phyloP scores from a whole-genome alignment of 2,329 filamentous ascomycete genomes.

The Talaromyces sp. region DNA sequence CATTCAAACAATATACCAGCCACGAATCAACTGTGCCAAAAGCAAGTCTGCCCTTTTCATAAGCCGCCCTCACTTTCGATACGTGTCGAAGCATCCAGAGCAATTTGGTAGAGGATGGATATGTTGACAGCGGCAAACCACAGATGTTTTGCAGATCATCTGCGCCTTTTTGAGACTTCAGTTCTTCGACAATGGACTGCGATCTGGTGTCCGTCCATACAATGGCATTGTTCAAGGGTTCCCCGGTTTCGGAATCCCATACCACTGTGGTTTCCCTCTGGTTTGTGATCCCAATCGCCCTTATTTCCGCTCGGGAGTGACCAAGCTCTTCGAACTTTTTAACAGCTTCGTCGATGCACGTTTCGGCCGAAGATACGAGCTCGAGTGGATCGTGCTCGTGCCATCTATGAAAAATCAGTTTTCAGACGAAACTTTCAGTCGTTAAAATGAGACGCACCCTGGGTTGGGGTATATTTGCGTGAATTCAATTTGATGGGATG shows the following conservation, averaged over 20 bases:
- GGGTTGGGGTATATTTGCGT: conserved; percentile 76
- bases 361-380: conserved; percentile 66
- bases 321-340: conserved; percentile 62
- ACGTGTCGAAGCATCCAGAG: conserved; percentile 74
- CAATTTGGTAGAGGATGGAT: conserved; percentile 79
- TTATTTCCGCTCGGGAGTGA: conserved; percentile 60
- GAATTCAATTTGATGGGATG: conserved; percentile 80
- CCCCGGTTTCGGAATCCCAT: conserved; percentile 75
- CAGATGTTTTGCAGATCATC: conserved; percentile 65
- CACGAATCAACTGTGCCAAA: conserved; percentile 88
- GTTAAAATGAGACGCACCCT: conserved; percentile 55
- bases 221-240: conserved; percentile 76
- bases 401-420: conserved; percentile 53
- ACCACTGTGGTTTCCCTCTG: conserved; percentile 83
- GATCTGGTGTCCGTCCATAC: conserved; percentile 89
- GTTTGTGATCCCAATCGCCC: conserved; percentile 77
- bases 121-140: conserved; percentile 79
- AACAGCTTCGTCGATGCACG: conserved; percentile 70
- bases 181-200: conserved; percentile 65
- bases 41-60: conserved; percentile 67
- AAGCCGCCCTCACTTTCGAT: conserved; percentile 63
- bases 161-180: conserved; percentile 62
- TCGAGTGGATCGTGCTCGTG: conserved; percentile 80
- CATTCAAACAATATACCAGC: conserved; percentile 76
- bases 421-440: not conserved